Percentiles rank a stretch among this genome's conserved stretches.
phyloP scores from a whole-genome alignment of 2,329 filamentous ascomycete species.

The Hymenoscyphus fructigenus region DNA sequence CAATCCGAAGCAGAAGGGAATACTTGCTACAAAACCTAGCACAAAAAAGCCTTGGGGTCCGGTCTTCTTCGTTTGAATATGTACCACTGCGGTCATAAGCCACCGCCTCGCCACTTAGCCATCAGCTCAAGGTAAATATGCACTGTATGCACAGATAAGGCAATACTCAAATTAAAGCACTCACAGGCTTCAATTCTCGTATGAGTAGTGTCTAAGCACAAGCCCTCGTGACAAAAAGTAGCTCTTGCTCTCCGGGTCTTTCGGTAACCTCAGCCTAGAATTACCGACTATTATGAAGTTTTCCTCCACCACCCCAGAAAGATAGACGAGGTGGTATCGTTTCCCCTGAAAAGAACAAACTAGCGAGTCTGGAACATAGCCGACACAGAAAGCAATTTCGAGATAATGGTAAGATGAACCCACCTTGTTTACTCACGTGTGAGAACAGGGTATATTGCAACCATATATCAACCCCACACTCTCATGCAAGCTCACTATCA shows the following conservation, averaged over 20 bases:
- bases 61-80: background rate
- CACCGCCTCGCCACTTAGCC: background rate
- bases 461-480: constrained; percentile 1
- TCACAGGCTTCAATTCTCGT: background rate
- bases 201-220: background rate
- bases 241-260: background rate
- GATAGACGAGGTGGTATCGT: background rate
- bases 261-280: constrained; percentile 1
- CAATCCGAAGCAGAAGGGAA: background rate
- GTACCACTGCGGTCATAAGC: background rate
- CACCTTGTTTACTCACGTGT: constrained; percentile 2
- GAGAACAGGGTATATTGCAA: background rate
- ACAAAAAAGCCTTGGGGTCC: background rate
- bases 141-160: constrained; percentile 3
- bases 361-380: background rate
- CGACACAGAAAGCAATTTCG: background rate
- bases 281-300: background rate
- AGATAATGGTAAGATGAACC: background rate
- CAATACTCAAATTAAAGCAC: constrained; percentile 1
- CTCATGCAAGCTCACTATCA: background rate
- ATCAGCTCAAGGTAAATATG: background rate
- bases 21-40: background rate
- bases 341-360: constrained; percentile 7
- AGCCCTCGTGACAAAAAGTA: background rate
- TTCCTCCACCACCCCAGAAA: background rate